A percentile compares a stretch with the other conserved stretches of the same genome.
Evolutionary conservation across 768 basidiomycete genomes (phyloP).

Genomic region (Gymnopilus dilepis): DNA sequence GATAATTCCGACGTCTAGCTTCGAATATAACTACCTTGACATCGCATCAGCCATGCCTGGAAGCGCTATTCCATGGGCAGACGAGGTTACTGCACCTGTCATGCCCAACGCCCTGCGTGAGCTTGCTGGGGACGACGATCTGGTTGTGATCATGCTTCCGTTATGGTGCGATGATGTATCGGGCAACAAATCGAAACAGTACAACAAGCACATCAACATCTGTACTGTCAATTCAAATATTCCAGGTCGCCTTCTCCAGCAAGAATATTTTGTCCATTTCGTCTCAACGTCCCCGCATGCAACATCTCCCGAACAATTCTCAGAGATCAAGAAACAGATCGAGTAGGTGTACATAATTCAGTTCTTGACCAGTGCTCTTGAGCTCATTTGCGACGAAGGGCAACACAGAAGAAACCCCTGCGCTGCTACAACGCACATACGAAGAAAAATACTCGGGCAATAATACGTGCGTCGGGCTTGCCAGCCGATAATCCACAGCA

Average conservation of each 20-base stretch:
- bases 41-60: neutral
- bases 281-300: conserved; percentile 31
- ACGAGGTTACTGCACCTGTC: neutral
- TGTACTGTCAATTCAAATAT: conserved; percentile 34
- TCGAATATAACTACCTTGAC: neutral
- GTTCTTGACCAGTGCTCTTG: too few species aligned
- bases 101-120: conserved; percentile 22
- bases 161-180: conserved; percentile 19
- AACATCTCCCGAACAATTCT: conserved; percentile 35
- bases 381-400: too few species aligned
- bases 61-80: neutral
- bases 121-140: conserved; percentile 12
- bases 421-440: conserved; percentile 12
- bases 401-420: too few species aligned
- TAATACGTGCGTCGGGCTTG: conserved; percentile 16
- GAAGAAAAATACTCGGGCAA: neutral
- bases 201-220: conserved; percentile 41
- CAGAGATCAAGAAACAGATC: too few species aligned
- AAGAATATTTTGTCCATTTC: conserved; percentile 35
- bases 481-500: conserved; percentile 42
- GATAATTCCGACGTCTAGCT: neutral
- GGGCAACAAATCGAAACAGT: conserved; percentile 24
- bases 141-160: conserved; percentile 14
- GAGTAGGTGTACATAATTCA: too few species aligned
- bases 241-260: conserved; percentile 33